Percentiles rank a stretch among this genome's conserved stretches.
Conservation (phyloP, 257 asterid genomes). For the Linaria vulgaris region DNA sequence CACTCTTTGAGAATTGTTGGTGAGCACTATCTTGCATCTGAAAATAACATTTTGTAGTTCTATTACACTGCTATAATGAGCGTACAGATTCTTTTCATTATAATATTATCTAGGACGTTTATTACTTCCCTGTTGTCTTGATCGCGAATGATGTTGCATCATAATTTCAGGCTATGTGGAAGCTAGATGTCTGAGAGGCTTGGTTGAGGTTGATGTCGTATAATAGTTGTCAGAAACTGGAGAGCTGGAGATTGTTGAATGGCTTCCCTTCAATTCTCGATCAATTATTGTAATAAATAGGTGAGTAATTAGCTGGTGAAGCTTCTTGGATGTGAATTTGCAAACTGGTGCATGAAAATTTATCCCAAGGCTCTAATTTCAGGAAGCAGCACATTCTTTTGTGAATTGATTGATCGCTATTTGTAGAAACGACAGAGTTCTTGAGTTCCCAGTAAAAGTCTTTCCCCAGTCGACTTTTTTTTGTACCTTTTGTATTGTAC, state of each 20-base stretch:
- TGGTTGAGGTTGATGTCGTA: slow-evolving; percentile 12
- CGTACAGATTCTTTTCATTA: too few species aligned
- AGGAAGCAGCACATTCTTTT: not conserved
- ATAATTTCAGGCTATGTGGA: slow-evolving; percentile 29
- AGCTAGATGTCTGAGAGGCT: slow-evolving; percentile 15
- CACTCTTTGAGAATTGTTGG: slow-evolving; percentile 52
- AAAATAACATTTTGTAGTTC: too few species aligned
- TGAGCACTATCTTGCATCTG: slow-evolving; percentile 23
- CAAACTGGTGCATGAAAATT: not conserved
- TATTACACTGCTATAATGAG: too few species aligned
- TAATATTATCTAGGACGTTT: not conserved
- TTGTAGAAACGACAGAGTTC: slow-evolving; percentile 4
- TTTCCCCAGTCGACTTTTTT: slow-evolving; percentile 4
- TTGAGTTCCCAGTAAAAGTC: not conserved
- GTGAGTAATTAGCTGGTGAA: slow-evolving; percentile 24
- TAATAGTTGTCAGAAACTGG: slow-evolving; percentile 17
- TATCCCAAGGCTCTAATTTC: not conserved
- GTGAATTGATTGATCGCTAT: slow-evolving; percentile 7
- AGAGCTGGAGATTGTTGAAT: slow-evolving; percentile 8
- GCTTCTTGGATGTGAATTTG: slow-evolving; percentile 12
- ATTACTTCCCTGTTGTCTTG: not conserved
- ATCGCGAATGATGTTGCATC: not conserved
- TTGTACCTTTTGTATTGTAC: slow-evolving; percentile 14
- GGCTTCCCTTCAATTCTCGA: slow-evolving; percentile 19
- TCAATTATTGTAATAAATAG: slow-evolving; percentile 13